Evolutionary conservation across 306 rosid species (phyloP).

Genomic region (Hippophae tibetana): DNA sequence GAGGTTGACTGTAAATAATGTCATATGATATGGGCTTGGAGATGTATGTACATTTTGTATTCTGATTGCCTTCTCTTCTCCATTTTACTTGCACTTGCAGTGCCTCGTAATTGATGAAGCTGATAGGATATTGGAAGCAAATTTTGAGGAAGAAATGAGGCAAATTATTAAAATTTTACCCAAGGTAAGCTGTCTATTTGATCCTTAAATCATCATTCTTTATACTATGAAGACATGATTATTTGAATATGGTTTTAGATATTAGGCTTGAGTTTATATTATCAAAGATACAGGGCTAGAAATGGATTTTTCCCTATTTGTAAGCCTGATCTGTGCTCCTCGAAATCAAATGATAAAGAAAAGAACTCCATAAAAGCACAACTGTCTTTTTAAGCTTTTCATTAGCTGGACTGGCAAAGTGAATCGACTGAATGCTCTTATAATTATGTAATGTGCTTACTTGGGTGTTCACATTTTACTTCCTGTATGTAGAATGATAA

Average conservation of each 20-base stretch:
- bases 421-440: background rate
- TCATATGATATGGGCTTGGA: no score
- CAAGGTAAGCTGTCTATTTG: conserved; percentile 41
- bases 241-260: background rate
- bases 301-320: no score
- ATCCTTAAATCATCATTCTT: no score
- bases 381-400: no score
- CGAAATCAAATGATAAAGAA: no score
- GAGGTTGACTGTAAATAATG: no score
- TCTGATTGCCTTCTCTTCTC: background rate
- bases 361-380: no score
- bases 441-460: background rate
- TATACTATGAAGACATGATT: background rate
- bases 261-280: background rate
- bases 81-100: conserved; percentile 34
- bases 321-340: background rate
- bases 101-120: conserved; percentile 93
- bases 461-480: background rate
- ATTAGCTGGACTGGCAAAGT: background rate
- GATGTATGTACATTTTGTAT: background rate
- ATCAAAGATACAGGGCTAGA: no score
- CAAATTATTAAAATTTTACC: conserved; percentile 74
- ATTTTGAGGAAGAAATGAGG: conserved; percentile 95
- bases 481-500: background rate
- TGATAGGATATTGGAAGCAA: conserved; percentile 88